Evolutionary conservation across 306 rosid genomes (phyloP).

Genomic region (Notholithocarpus densiflorus): DNA sequence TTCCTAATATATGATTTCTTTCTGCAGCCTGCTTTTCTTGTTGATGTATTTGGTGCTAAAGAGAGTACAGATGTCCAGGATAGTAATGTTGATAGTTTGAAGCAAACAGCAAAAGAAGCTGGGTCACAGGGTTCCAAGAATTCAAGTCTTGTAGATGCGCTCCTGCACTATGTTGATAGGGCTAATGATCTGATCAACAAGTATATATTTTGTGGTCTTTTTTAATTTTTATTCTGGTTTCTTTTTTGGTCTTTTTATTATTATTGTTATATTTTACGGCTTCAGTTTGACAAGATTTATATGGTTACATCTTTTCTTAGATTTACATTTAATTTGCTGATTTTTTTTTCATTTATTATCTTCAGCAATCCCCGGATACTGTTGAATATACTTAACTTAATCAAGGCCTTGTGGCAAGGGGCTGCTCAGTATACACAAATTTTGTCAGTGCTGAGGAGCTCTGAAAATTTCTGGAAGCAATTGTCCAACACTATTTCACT

Average conservation of each 20-base stretch:
- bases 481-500: slow-evolving; percentile 45
- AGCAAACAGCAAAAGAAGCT: slow-evolving; percentile 44
- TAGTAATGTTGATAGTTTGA: slow-evolving; percentile 35
- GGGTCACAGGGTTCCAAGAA: slow-evolving; percentile 37
- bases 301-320: slow-evolving; percentile 5
- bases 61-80: slow-evolving; percentile 36
- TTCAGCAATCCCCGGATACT: slow-evolving; percentile 67
- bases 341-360: slow-evolving; percentile 17
- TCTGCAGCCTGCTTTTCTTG: slow-evolving; percentile 86
- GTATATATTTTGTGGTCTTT: slow-evolving; percentile 30
- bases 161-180: slow-evolving; percentile 48
- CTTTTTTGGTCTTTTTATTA: slow-evolving; percentile 5
- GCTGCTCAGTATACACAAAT: slow-evolving; percentile 60
- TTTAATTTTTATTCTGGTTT: slow-evolving; percentile 5
- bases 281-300: slow-evolving; percentile 8
- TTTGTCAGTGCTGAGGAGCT: slow-evolving; percentile 55
- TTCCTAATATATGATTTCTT: slow-evolving; percentile 22
- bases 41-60: slow-evolving; percentile 52
- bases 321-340: slow-evolving; percentile 10
- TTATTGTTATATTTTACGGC: neutral
- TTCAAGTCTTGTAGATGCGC: slow-evolving; percentile 47
- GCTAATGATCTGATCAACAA: slow-evolving; percentile 49
- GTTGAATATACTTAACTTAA: slow-evolving; percentile 67
- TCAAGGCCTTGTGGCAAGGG: slow-evolving; percentile 83
- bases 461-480: slow-evolving; percentile 55